These are phyloP conservation scores for Cordyceps fumosorosea DNA, from an alignment of 2,329 filamentous ascomycete species.

Conservation along the genomic window DNA sequence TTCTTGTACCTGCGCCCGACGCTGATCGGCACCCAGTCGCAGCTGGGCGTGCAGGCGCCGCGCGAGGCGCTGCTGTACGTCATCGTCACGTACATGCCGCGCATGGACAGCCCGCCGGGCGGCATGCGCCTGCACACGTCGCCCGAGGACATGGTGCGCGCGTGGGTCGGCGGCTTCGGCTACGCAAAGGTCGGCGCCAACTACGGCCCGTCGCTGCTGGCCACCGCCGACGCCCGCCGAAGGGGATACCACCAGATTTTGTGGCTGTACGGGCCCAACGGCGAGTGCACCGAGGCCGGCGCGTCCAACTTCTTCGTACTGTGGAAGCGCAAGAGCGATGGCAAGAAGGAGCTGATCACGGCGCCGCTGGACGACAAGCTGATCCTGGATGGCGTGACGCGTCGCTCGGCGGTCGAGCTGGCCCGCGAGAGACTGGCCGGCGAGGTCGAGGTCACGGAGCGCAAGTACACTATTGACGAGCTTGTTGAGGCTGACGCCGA, in stretches of 20 bases:
- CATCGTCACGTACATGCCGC: conserved; percentile 59
- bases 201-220: conserved; percentile 78
- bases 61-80: conserved; percentile 84
- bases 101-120: conserved; percentile 43
- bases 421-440: conserved; percentile 54
- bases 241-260: conserved; percentile 82
- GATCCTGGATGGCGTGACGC: conserved; percentile 84
- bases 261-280: conserved; percentile 80
- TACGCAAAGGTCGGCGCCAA: conserved; percentile 91
- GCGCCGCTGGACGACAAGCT: conserved; percentile 76
- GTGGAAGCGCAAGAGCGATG: conserved; percentile 48
- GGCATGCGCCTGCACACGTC: conserved; percentile 73
- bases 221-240: conserved; percentile 65
- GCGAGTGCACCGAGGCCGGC: conserved; percentile 81
- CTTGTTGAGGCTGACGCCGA: conserved; percentile 65
- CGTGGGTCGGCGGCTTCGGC: conserved; percentile 90
- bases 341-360: conserved; percentile 64
- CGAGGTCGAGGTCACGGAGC: conserved; percentile 68
- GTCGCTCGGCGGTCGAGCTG: conserved; percentile 70
- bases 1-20: conserved; percentile 85
- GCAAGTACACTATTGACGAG: conserved; percentile 75
- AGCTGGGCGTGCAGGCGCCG: conserved; percentile 75
- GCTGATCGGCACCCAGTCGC: conserved; percentile 74
- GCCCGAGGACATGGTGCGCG: conserved; percentile 75
- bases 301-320: conserved; percentile 89